Evolutionary conservation across 139 green algal species (phyloP), one percentile per base, ranked within the genome.

Genomic region (Volvox africanus): DNA sequence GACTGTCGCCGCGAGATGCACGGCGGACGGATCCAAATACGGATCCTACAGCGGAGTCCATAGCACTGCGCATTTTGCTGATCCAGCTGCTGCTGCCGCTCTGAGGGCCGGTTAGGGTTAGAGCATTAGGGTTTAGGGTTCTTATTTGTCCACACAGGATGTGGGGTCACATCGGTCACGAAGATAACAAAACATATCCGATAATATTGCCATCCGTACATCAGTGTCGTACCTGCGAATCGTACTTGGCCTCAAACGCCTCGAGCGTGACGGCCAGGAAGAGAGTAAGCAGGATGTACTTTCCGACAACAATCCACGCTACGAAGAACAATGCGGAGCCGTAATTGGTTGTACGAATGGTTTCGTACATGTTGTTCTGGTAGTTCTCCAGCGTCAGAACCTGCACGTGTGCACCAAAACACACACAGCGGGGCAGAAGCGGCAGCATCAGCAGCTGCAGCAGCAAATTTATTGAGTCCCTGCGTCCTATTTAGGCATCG

Each of bases 241-340:
- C 93, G 87, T 97, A 97, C 80, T 96, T 96, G 90, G 80, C 87
- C 86, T 97, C 96, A 90, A 97, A 97, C 0, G 96, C 96, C 88
- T 97, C 96, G 44, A 97, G 89, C 18, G 91, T 97, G 50, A 97
- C 95, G 21, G 96, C 96, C 84, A 97, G 87, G 83, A 97, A 97
- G 18, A 97, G 91, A 2, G 91, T 93, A 20, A 97, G 94, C n/a
- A 98, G 87, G 16, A 96, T 95, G 88, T 94, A 97, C 76, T 97
- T 97, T 88, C 96, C 95, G 61, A 97, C 50, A 44, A 97, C 91
- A 2, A 97, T 92, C 95, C 96, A 97, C 0, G 91, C 85, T 55
- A 97, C 80, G 37, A 95, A 97, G 89, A 94, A 97, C 0, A 93
- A 26, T 2, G 89, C 86, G 21, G 93, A 88, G 9, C 82, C 92